These are phyloP conservation scores for Histomonas meleagridis DNA, from an alignment of 208 protist genomes.

Conservation along the genomic window DNA sequence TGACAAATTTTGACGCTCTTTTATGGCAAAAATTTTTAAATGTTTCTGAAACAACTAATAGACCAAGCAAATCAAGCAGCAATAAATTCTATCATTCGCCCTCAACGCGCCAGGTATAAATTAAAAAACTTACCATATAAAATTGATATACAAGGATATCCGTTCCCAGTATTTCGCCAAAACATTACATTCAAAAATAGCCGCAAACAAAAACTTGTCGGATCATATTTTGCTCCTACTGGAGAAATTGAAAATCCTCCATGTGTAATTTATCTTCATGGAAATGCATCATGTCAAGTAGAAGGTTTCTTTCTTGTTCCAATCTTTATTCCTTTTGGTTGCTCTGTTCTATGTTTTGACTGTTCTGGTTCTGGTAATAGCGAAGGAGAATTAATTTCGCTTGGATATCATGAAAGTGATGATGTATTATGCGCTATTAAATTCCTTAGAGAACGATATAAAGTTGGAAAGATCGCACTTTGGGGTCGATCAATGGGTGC, in stretches of 20 bases:
- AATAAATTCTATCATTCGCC: neutral
- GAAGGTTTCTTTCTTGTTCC: neutral
- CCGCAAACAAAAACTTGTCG: neutral
- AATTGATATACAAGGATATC: neutral
- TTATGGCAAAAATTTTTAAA: too few species aligned
- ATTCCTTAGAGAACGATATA: neutral
- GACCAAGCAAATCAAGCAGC: too few species aligned
- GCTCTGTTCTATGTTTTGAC: neutral
- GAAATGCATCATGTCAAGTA: neutral
- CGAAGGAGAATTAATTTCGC: neutral
- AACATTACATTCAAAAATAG: neutral
- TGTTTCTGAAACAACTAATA: too few species aligned
- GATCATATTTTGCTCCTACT: neutral
- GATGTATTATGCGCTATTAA: neutral
- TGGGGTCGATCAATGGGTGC: neutral
- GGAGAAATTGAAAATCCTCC: neutral
- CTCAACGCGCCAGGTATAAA: neutral
- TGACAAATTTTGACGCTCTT: too few species aligned
- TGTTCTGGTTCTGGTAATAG: neutral
- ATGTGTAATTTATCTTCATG: neutral
- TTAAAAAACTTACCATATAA: neutral
- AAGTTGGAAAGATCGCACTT: neutral
- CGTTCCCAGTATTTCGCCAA: neutral
- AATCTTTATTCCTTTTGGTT: neutral
- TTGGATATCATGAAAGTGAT: neutral